Evolutionary conservation across 176 grass and related monocot genomes (phyloP).

Genomic region (Juncus inflexus): DNA sequence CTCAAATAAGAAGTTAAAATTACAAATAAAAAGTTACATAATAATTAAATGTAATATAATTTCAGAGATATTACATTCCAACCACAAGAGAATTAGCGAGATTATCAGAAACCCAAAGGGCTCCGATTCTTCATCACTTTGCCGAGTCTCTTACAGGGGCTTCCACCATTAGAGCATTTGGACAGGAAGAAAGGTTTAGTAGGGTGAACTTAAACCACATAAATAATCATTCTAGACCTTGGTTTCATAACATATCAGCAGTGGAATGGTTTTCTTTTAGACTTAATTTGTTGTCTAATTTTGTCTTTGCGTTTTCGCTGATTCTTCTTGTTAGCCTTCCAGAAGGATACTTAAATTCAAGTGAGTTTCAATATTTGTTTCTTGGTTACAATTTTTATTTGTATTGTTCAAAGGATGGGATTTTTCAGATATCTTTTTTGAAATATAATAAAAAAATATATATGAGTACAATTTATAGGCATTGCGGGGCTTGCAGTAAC

Average conservation of each 20-base stretch:
- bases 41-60: slow-evolving; percentile 19
- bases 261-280: slow-evolving; percentile 94
- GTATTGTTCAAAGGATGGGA: no score
- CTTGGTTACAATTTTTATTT: neutral
- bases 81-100: slow-evolving; percentile 84
- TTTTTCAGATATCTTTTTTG: no score
- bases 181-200: slow-evolving; percentile 72
- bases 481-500: slow-evolving; percentile 48
- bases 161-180: slow-evolving; percentile 85
- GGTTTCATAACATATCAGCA: slow-evolving; percentile 76
- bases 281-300: slow-evolving; percentile 82
- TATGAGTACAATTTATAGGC: slow-evolving; percentile 14
- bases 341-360: slow-evolving; percentile 95
- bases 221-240: slow-evolving; percentile 77
- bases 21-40: slow-evolving; percentile 4
- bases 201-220: slow-evolving; percentile 62
- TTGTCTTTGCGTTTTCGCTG: slow-evolving; percentile 90
- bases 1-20: neutral
- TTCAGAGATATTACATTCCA: slow-evolving; percentile 91
- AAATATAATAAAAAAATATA: no score
- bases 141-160: slow-evolving; percentile 81
- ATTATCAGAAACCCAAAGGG: slow-evolving; percentile 81
- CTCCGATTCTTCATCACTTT: slow-evolving; percentile 96
- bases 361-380: slow-evolving; percentile 43
- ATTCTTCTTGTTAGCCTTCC: slow-evolving; percentile 84